These are phyloP conservation scores for Boletus pseudopeckii DNA, from an alignment of 768 basidiomycete genomes.

Conservation along the genomic window DNA sequence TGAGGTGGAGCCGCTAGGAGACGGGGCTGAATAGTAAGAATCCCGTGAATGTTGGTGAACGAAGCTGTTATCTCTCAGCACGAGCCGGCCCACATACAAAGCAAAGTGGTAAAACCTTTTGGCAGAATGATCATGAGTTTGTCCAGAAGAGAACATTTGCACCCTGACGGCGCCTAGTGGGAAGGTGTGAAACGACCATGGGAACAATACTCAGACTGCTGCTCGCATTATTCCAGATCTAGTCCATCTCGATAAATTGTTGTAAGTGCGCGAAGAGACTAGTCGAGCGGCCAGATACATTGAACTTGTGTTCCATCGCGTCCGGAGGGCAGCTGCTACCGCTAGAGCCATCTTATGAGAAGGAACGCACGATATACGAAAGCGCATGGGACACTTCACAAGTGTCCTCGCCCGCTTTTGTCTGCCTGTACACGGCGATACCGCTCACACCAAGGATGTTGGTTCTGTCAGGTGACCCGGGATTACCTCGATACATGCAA, in stretches of 20 bases:
- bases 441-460: not conserved
- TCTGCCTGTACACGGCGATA: not conserved
- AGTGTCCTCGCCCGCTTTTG: no score
- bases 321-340: not conserved
- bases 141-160: no score
- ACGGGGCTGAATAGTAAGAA: not conserved
- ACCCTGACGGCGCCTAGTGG: not conserved
- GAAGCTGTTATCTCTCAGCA: not conserved
- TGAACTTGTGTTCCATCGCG: not conserved
- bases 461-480: not conserved
- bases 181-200: not conserved
- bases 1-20: no score
- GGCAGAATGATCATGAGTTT: not conserved
- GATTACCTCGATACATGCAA: not conserved
- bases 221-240: not conserved
- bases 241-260: not conserved
- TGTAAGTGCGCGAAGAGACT: no score
- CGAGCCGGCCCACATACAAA: not conserved
- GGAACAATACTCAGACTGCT: not conserved
- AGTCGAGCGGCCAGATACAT: not conserved
- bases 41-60: not conserved
- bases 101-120: not conserved
- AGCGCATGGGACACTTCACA: not conserved
- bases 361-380: not conserved
- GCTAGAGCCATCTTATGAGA: not conserved